These are phyloP conservation scores for Suhomyces pyralidae DNA, from an alignment of 805 yeast genomes.

Conservation along the genomic window DNA sequence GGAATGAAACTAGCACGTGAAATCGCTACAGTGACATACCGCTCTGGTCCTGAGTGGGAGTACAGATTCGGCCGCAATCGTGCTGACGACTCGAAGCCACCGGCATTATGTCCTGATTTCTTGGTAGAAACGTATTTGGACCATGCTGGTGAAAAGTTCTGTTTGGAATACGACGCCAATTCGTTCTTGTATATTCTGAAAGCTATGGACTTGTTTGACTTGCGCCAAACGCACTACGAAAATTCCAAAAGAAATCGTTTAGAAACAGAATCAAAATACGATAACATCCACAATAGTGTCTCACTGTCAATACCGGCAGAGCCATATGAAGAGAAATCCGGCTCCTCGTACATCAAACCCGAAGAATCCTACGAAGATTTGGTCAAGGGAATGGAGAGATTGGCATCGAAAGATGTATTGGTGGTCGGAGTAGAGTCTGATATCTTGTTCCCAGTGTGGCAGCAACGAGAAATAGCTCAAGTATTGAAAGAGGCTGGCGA, in stretches of 20 bases:
- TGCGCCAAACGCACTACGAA: constrained; percentile 50
- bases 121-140: constrained; percentile 89
- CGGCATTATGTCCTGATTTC: constrained; percentile 92
- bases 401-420: constrained; percentile 63
- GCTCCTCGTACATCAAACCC: constrained; percentile 43
- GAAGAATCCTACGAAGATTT: constrained; percentile 64
- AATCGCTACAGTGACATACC: constrained; percentile 88
- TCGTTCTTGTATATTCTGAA: constrained; percentile 83
- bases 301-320: constrained; percentile 40
- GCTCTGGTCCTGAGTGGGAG: constrained; percentile 98
- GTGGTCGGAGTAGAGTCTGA: constrained; percentile 94
- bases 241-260: constrained; percentile 42
- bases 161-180: constrained; percentile 86
- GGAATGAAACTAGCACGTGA: constrained; percentile 95
- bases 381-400: constrained; percentile 57
- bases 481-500: constrained; percentile 43
- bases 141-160: constrained; percentile 93
- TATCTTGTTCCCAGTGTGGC: constrained; percentile 91
- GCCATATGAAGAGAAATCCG: constrained; percentile 55
- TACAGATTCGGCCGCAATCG: constrained; percentile 84
- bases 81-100: constrained; percentile 71
- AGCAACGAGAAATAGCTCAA: constrained; percentile 76
- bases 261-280: constrained; percentile 26
- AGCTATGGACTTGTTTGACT: constrained; percentile 92
- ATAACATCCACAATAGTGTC: background rate